Evolutionary conservation across 2,329 filamentous ascomycete genomes (phyloP).

Genomic region (Tolypocladium endophyticum): DNA sequence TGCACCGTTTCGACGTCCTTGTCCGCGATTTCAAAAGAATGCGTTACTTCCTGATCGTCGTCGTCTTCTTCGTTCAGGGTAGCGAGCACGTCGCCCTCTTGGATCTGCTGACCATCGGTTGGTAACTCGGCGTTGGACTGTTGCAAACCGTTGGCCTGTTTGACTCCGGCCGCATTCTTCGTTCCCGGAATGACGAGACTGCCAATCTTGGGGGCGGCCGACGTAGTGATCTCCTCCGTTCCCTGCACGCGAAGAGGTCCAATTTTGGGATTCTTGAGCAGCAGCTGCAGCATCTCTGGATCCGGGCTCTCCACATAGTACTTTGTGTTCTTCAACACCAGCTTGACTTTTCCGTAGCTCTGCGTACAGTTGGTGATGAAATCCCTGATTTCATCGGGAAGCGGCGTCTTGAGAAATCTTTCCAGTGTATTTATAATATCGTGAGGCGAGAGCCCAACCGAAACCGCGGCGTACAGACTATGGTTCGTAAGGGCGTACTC

Average conservation of each 20-base stretch:
- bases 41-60: conserved; percentile 79
- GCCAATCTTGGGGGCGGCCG: conserved; percentile 75
- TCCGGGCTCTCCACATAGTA: conserved; percentile 93
- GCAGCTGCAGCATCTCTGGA: conserved; percentile 70
- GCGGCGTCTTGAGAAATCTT: conserved; percentile 75
- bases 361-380: conserved; percentile 75
- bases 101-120: conserved; percentile 38
- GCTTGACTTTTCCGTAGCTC: conserved; percentile 90
- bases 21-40: conserved; percentile 85
- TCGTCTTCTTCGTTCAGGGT: conserved; percentile 75
- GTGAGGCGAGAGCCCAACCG: conserved; percentile 77
- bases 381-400: conserved; percentile 68
- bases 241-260: conserved; percentile 68
- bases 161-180: conserved; percentile 80
- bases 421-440: conserved; percentile 89
- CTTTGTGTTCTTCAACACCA: conserved; percentile 87
- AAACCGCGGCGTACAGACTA: conserved; percentile 90
- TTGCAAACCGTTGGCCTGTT: conserved; percentile 48
- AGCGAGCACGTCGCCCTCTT: conserved; percentile 60
- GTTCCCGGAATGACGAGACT: conserved; percentile 89
- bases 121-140: conserved; percentile 21
- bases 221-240: conserved; percentile 61
- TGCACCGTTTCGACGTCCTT: conserved; percentile 77
- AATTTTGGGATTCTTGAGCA: conserved; percentile 79
- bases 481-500: conserved; percentile 89